Percentiles rank a stretch among this genome's conserved stretches.
Conservation (phyloP, 148 eudicot species). For the Salicornia ramosissima region DNA sequence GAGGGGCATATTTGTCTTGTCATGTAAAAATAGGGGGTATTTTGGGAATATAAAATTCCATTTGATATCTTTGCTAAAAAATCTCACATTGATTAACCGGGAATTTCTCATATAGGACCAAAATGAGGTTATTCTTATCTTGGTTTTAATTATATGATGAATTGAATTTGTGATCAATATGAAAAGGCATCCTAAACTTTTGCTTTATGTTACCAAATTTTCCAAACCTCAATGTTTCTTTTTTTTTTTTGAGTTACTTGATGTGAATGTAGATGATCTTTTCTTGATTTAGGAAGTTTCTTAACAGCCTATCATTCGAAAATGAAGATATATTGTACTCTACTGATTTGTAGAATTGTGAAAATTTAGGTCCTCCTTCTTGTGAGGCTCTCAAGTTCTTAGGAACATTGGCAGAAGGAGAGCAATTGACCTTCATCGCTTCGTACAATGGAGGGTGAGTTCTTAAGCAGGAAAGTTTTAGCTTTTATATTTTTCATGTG, state of each 20-base stretch:
- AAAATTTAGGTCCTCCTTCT: constrained; percentile 66
- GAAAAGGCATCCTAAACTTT: no score
- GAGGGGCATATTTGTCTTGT: no score
- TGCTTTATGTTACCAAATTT: no score
- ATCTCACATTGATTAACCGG: no score
- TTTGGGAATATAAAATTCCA: no score
- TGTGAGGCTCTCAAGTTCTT: constrained; percentile 64
- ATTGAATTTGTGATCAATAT: no score
- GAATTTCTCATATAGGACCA: no score
- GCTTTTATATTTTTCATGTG: neutral
- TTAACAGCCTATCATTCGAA: neutral
- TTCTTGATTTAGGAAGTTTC: neutral
- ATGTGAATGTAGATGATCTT: neutral
- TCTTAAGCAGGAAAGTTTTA: neutral
- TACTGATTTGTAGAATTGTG: constrained; percentile 16
- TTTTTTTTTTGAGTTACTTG: no score
- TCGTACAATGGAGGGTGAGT: constrained; percentile 90
- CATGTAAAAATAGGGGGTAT: no score
- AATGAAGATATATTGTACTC: neutral
- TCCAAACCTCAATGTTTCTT: neutral
- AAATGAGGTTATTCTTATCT: no score
- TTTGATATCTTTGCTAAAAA: no score
- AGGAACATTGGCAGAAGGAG: constrained; percentile 75
- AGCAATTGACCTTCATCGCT: constrained; percentile 54
- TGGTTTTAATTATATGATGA: no score